A percentile compares a stretch with the other conserved stretches of the same genome.
phyloP scores from a whole-genome alignment of 768 basidiomycete species.

The Lentinula aciculospora region DNA sequence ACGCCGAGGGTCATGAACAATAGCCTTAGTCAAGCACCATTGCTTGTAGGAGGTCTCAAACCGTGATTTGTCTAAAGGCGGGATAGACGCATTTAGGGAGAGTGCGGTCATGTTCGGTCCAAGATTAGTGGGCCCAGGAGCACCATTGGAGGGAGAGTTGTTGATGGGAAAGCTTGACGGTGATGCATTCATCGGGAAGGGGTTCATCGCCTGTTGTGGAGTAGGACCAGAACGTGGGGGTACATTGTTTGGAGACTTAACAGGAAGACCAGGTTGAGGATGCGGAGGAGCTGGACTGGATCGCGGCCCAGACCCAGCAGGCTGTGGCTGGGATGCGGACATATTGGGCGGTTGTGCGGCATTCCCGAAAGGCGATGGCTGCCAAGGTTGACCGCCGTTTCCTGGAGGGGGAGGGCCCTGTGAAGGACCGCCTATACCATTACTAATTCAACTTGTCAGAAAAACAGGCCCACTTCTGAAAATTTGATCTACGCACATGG shows the following conservation, averaged over 20 bases:
- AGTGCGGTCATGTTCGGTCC: conserved; percentile 11
- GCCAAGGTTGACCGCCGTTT: background rate
- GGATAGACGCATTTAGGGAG: conserved; percentile 15
- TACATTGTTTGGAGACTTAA: conserved; percentile 8
- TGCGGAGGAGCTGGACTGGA: conserved; percentile 27
- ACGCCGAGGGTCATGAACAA: conserved; percentile 33
- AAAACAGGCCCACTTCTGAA: background rate
- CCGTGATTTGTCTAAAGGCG: conserved; percentile 41
- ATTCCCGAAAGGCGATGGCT: background rate
- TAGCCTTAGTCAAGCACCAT: conserved; percentile 36
- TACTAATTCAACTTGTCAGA: background rate
- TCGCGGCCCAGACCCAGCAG: background rate
- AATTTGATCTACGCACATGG: conserved; percentile 24
- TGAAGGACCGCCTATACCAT: background rate
- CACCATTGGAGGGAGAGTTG: conserved; percentile 22
- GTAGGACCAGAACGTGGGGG: conserved; percentile 34
- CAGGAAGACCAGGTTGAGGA: conserved; percentile 22
- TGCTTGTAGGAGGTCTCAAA: conserved; percentile 49
- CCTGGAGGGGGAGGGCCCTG: background rate
- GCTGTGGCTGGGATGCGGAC: background rate
- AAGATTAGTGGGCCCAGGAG: conserved; percentile 16
- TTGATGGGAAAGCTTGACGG: background rate
- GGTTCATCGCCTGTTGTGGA: conserved; percentile 27
- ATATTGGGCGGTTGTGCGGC: background rate
- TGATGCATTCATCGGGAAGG: conserved; percentile 1